phyloP scores from a whole-genome alignment of 331 rosid genomes.

The Rosa hybrid region DNA sequence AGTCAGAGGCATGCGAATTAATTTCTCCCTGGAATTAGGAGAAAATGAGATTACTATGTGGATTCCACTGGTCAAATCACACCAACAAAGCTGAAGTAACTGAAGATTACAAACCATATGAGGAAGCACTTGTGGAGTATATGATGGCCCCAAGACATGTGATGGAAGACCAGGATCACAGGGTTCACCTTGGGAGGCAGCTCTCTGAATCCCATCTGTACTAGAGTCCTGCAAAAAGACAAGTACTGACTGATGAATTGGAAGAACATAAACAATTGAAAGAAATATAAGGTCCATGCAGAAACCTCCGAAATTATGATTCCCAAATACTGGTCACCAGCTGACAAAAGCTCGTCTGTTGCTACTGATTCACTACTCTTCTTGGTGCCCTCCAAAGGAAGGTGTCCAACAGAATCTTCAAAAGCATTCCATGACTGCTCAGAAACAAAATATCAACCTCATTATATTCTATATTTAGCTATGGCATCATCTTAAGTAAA shows the following conservation, averaged over 20 bases:
- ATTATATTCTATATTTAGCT: constrained; percentile 30
- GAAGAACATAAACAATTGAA: constrained; percentile 2
- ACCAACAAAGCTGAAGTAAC: constrained; percentile 30
- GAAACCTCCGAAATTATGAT: constrained; percentile 51
- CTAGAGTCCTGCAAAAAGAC: constrained; percentile 39
- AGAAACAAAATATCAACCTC: constrained; percentile 33
- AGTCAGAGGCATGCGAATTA: constrained; percentile 31
- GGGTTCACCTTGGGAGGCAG: constrained; percentile 29
- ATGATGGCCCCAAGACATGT: constrained; percentile 32
- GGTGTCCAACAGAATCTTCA: constrained; percentile 46
- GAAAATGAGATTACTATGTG: neutral
- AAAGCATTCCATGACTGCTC: constrained; percentile 80
- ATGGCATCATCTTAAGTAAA: neutral
- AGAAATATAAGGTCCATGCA: constrained; percentile 20
- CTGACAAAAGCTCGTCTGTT: constrained; percentile 34
- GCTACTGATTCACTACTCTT: constrained; percentile 35
- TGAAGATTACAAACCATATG: constrained; percentile 39
- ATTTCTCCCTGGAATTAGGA: constrained; percentile 45
- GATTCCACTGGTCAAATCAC: constrained; percentile 16
- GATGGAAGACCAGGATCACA: constrained; percentile 27
- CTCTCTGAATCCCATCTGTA: constrained; percentile 31
- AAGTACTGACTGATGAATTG: neutral
- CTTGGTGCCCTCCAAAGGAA: constrained; percentile 35
- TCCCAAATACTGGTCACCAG: constrained; percentile 40
- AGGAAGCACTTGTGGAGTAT: constrained; percentile 33